phyloP scores from a whole-genome alignment of 129 eudicot species.

The sunflower (Helianthus annuus) region HanXRQr2.0-SUNRISE NC_035434.2:22478201-22478700 shows the following conservation, averaged over 20 bases:
- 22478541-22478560: constrained; percentile 19
- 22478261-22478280: too few relatives aligned
- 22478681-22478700: constrained; percentile 1
- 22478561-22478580: constrained; percentile 28
- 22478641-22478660: constrained; percentile 3
- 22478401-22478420: too few relatives aligned
- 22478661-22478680: constrained; percentile 5
- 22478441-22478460: not conserved
- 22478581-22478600: constrained; percentile 26
- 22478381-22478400: too few relatives aligned
- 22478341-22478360: too few relatives aligned
- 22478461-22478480: constrained; percentile 26
- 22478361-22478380: too few relatives aligned
- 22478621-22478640: constrained; percentile 5
- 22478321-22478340: too few relatives aligned
- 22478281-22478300: too few relatives aligned
- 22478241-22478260: too few relatives aligned
- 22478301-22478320: too few relatives aligned
- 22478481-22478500: constrained; percentile 23
- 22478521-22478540: constrained; percentile 28
- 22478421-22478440: too few relatives aligned
- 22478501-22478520: constrained; percentile 20
- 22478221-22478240: too few relatives aligned
- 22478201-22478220: too few relatives aligned
- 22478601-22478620: constrained; percentile 21